Evolutionary conservation across 1,139 yeast genomes (phyloP).

Genomic region (Torulaspora globosa): DNA sequence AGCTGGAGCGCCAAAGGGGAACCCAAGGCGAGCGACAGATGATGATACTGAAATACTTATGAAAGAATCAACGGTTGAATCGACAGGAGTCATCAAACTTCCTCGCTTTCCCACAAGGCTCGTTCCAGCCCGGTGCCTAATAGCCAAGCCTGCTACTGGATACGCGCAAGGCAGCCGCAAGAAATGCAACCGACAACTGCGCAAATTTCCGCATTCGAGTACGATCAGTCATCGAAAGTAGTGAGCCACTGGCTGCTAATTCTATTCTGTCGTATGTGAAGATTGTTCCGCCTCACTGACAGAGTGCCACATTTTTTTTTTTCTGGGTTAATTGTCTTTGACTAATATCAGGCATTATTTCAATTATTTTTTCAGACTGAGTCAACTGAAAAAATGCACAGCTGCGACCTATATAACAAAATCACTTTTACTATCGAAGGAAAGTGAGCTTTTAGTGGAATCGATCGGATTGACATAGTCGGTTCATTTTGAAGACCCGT

Average conservation of each 20-base stretch:
- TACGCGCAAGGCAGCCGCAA: background rate
- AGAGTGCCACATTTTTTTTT: constrained; percentile 8
- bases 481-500: background rate
- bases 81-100: constrained; percentile 1
- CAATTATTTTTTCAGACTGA: constrained; percentile 2
- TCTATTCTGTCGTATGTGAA: background rate
- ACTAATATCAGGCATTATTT: constrained; percentile 3
- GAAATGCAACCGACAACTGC: too few relatives aligned
- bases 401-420: constrained; percentile 1
- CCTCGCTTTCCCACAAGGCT: background rate
- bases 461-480: background rate
- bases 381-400: background rate
- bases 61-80: background rate
- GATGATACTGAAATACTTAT: background rate
- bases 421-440: background rate
- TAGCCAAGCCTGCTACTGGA: background rate
- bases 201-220: too few relatives aligned
- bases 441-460: background rate
- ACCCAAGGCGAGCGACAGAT: background rate
- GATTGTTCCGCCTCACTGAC: background rate
- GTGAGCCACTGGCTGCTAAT: background rate
- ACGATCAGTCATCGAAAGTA: background rate
- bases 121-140: too few relatives aligned
- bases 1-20: constrained; percentile 19
- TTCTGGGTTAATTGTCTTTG: background rate